Percentiles rank a stretch among this genome's conserved stretches.
Conservation (phyloP, 164 flowering plant species). For the Litsea cubeba region DNA sequence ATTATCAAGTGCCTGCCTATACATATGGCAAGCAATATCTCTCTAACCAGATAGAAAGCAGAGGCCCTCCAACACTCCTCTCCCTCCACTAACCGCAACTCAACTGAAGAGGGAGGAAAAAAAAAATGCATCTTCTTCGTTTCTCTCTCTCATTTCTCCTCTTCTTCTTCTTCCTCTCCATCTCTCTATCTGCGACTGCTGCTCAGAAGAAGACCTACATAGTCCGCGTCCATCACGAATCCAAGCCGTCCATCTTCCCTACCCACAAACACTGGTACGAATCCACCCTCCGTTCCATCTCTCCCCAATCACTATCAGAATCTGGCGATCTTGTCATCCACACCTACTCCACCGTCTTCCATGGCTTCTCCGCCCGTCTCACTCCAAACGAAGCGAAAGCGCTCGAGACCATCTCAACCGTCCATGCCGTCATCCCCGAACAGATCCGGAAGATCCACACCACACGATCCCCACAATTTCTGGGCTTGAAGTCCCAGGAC, state of each 20-base stretch:
- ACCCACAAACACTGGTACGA: conserved; percentile 81
- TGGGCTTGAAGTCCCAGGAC: conserved; percentile 57
- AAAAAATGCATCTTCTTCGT: neutral
- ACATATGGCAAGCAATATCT: neutral
- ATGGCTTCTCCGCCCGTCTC: conserved; percentile 79
- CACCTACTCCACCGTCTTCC: conserved; percentile 65
- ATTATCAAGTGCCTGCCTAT: neutral
- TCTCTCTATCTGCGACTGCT: conserved; percentile 5
- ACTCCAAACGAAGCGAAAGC: conserved; percentile 34
- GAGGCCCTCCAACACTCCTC: neutral
- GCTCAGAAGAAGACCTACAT: conserved; percentile 48
- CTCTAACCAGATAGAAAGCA: neutral
- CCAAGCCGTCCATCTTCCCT: conserved; percentile 83
- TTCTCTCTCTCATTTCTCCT: neutral
- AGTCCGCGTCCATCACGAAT: conserved; percentile 46
- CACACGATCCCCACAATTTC: conserved; percentile 85
- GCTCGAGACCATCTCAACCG: conserved; percentile 33
- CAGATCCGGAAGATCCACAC: conserved; percentile 70
- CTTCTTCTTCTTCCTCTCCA: neutral
- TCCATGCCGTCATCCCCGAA: conserved; percentile 66
- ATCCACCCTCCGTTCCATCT: conserved; percentile 50
- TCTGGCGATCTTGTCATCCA: conserved; percentile 36
- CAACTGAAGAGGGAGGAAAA: too few relatives aligned
- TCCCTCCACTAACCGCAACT: conserved; percentile 1
- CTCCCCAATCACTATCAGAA: neutral